phyloP scores from a whole-genome alignment of 345 rosid genomes.

The Rhodamnia argentea region DNA sequence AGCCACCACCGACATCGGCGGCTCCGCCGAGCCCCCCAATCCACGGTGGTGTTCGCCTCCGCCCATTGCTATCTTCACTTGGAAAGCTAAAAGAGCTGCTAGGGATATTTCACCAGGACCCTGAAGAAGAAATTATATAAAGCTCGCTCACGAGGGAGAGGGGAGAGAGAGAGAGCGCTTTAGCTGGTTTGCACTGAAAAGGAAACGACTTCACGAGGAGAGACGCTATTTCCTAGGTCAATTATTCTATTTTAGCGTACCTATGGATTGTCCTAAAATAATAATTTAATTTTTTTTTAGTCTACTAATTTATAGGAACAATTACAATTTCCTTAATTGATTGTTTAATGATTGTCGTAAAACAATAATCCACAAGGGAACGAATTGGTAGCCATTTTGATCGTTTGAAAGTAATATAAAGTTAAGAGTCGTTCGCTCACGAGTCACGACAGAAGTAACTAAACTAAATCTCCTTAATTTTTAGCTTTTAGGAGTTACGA shows the following conservation, averaged over 20 bases:
- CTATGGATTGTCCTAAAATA: background rate
- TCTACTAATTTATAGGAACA: background rate
- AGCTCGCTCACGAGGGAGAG: background rate
- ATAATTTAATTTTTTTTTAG: background rate
- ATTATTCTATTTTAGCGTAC: background rate
- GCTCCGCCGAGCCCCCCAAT: background rate
- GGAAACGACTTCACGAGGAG: background rate
- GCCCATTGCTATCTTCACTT: background rate
- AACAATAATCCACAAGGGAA: background rate
- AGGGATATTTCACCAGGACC: background rate
- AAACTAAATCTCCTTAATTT: background rate
- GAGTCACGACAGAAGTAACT: too few relatives aligned
- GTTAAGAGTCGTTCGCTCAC: background rate
- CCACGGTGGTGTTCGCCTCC: background rate
- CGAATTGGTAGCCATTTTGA: background rate
- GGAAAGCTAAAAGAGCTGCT: background rate
- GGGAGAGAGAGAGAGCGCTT: background rate
- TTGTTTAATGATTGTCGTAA: background rate
- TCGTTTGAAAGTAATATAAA: background rate
- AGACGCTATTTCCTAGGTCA: background rate
- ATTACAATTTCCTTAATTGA: background rate
- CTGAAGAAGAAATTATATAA: background rate
- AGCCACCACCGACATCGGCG: background rate
- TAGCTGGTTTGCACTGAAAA: background rate
- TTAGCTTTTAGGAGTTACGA: rapidly evolving